Evolutionary conservation across 176 grass and related monocot genomes (phyloP), one percentile per base, ranked within the genome.

Genomic region (Phoenix dactylifera): DNA sequence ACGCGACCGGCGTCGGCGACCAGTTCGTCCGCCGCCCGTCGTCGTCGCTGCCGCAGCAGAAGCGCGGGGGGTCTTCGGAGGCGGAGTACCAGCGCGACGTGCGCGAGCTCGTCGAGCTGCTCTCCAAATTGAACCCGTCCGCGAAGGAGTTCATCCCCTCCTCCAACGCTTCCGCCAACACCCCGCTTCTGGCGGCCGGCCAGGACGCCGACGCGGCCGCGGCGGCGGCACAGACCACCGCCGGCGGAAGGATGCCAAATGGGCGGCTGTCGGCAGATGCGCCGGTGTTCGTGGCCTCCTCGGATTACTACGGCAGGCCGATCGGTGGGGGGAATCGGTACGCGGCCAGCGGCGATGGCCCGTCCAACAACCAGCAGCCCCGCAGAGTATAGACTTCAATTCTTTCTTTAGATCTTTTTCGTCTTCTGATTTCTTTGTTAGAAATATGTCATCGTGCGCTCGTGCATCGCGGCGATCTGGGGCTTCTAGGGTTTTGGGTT

Each of bases 121-220:
- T 65, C 23, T 52, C 63, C 22, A 52, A 18, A 24, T 20, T 65
- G 6, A 65, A 65, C 63, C 63, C 63, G 14, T 65, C 49, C 16
- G 63, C 63, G 20, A 24, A 65, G 23, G 63, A 52, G 63, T 65
- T 65, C 49, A 24, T 65, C 16, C 63, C 63, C 5, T 50, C 23
- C 4, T 58, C 57, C 63, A 15, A 15, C 49, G 35, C 35, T 14
- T 44, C 35, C 35, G 28, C 28, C 5, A 5, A 4, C 28, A 6
- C 28, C 28, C 28, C 28, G 28, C 28, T 5, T 30, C 28, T 30
- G 28, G 28, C 5, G 28, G 28, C 28, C 4, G 28, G 28, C 28
- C 28, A 30, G 28, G 5, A 30, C 28, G 28, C 52, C 52, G 52
- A 6, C 17, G 18, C 10, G 2, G 16, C 16, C 17, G 16, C n/a